These are phyloP conservation scores for Linnemannia hyalina DNA, from an alignment of 192 early-diverging fungal species.

Conservation along the genomic window DNA sequence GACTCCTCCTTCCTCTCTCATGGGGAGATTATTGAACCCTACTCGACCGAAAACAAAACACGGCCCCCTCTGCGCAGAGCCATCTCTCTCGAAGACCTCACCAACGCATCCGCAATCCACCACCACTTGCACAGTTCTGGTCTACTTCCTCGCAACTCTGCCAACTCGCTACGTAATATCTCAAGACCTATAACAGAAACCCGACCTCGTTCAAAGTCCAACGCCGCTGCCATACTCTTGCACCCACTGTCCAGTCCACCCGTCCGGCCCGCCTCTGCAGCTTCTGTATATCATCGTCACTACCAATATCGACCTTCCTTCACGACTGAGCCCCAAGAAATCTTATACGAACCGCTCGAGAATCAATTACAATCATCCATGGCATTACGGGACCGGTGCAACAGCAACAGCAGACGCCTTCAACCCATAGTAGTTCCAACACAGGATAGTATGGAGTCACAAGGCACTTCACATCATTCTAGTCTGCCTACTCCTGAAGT, in stretches of 20 bases:
- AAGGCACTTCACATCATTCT: background rate
- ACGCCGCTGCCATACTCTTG: background rate
- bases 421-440: background rate
- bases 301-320: background rate
- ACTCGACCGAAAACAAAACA: conserved; percentile 10
- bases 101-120: conserved; percentile 19
- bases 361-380: conserved; percentile 12
- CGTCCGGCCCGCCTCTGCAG: conserved; percentile 16
- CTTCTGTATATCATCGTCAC: conserved; percentile 30
- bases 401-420: background rate
- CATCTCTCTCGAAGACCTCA: conserved; percentile 43
- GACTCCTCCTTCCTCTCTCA: conserved; percentile 38
- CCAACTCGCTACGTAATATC: background rate
- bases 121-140: conserved; percentile 27
- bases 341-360: conserved; percentile 14
- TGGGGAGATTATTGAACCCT: conserved; percentile 35
- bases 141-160: background rate
- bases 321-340: background rate
- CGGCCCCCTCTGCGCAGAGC: conserved; percentile 35
- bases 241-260: background rate
- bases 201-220: background rate
- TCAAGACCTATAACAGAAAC: background rate
- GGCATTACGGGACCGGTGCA: background rate
- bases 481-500: conserved; percentile 43
- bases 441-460: background rate